Evolutionary conservation across 352 stramenopile species (phyloP).

Genomic region (Peronospora farinosa): DNA sequence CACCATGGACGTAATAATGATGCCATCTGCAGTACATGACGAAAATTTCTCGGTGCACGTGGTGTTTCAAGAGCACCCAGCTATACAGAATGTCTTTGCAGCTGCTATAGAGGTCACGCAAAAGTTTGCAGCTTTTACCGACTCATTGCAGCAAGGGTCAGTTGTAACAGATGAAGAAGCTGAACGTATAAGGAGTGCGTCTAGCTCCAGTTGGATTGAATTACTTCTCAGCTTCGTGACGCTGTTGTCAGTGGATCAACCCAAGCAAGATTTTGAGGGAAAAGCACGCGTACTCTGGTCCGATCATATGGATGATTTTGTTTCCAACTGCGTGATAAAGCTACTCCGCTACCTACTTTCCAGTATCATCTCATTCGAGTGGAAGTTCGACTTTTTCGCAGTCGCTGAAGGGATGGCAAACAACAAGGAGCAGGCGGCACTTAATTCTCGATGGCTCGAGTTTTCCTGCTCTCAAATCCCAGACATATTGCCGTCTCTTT

Average conservation of each 20-base stretch:
- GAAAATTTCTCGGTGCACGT: conserved; percentile 2
- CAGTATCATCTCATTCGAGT: conserved; percentile 33
- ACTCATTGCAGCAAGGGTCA: conserved; percentile 9
- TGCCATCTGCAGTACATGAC: conserved; percentile 1
- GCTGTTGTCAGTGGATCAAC: conserved; percentile 6
- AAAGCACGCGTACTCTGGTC: conserved; percentile 13
- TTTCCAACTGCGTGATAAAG: conserved; percentile 17
- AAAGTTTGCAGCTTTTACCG: conserved; percentile 15
- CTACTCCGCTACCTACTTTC: conserved; percentile 31
- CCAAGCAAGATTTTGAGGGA: neutral
- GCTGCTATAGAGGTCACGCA: conserved; percentile 20
- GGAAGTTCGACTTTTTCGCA: conserved; percentile 35
- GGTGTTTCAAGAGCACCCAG: conserved; percentile 8
- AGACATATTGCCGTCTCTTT: conserved; percentile 32
- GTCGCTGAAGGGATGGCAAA: neutral
- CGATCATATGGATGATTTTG: conserved; percentile 19
- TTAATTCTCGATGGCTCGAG: conserved; percentile 24
- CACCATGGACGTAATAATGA: neutral
- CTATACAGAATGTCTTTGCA: conserved; percentile 16
- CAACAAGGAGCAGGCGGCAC: neutral
- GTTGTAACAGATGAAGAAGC: conserved; percentile 9
- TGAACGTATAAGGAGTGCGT: conserved; percentile 10
- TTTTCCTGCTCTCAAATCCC: conserved; percentile 30
- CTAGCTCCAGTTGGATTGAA: conserved; percentile 17
- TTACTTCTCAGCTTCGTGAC: conserved; percentile 16